Conservation (phyloP, 148 eudicot species). For the Spergularia bocconei region DNA sequence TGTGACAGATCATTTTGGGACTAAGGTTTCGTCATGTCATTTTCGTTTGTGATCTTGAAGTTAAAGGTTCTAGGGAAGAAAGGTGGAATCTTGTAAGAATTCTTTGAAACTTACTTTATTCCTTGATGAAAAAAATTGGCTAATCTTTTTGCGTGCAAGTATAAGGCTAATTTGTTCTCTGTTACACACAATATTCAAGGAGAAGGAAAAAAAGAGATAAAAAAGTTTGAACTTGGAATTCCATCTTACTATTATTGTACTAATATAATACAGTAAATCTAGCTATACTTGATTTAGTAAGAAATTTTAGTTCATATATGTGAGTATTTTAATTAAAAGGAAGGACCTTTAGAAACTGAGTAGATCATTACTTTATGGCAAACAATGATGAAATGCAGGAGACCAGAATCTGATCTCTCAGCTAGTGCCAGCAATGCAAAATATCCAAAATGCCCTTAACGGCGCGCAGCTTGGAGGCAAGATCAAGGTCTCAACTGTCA, state of each 20-base stretch:
- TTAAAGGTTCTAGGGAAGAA: neutral
- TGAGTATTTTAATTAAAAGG: neutral
- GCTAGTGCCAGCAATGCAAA: conserved; percentile 85
- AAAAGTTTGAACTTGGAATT: conserved; percentile 15
- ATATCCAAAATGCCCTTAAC: conserved; percentile 69
- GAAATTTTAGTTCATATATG: neutral
- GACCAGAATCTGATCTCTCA: conserved; percentile 52
- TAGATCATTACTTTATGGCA: conserved; percentile 1
- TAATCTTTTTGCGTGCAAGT: conserved; percentile 11
- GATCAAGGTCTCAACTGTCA: conserved; percentile 81
- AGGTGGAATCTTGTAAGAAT: neutral
- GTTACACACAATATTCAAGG: neutral
- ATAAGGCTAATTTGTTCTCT: conserved; percentile 23
- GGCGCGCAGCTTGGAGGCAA: conserved; percentile 64
- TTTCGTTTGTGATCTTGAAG: too few species aligned
- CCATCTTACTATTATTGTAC: conserved; percentile 9
- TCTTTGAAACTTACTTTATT: conserved; percentile 8
- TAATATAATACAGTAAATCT: neutral
- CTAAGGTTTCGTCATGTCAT: too few species aligned
- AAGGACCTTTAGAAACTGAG: neutral
- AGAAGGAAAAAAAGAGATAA: conserved; percentile 11
- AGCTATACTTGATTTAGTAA: neutral
- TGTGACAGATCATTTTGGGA: neutral
- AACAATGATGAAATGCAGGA: conserved; percentile 26
- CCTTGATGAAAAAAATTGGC: conserved; percentile 7